A percentile compares a stretch with the other conserved stretches of the same genome.
phyloP scores from a whole-genome alignment of 1,284 basidiomycete genomes.

The Kwoniella shivajii region DNA sequence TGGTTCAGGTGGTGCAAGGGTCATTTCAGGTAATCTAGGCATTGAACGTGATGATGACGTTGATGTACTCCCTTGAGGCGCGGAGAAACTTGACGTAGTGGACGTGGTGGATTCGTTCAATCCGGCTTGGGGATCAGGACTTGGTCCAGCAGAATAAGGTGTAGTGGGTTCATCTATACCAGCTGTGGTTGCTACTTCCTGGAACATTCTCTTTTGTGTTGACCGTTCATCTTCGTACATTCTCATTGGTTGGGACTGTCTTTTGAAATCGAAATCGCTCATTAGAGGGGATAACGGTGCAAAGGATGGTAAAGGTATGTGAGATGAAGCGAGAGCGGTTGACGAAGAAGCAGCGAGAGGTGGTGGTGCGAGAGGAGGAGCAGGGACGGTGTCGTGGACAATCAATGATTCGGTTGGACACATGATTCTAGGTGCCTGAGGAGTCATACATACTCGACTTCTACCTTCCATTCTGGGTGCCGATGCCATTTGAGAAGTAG shows the following conservation, averaged over 20 bases:
- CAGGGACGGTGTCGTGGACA: slow-evolving; percentile 4
- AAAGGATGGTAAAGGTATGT: slow-evolving; percentile 34
- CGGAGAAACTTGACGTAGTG: slow-evolving; percentile 25
- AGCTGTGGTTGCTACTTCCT: slow-evolving; percentile 44
- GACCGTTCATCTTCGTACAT: slow-evolving; percentile 32
- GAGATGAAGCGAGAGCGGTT: background rate
- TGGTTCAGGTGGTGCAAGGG: slow-evolving; percentile 30
- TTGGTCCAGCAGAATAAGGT: slow-evolving; percentile 25
- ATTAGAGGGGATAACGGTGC: slow-evolving; percentile 43
- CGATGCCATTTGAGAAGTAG: slow-evolving; percentile 2
- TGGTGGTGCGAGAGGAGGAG: slow-evolving; percentile 7
- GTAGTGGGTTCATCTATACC: slow-evolving; percentile 42
- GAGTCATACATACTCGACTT: slow-evolving; percentile 21
- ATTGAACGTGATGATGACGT: background rate
- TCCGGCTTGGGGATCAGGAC: background rate
- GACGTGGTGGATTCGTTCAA: slow-evolving; percentile 15
- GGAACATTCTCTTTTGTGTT: slow-evolving; percentile 41
- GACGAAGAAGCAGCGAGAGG: slow-evolving; percentile 3
- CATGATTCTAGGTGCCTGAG: slow-evolving; percentile 11
- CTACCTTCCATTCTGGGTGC: slow-evolving; percentile 3
- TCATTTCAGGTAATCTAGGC: slow-evolving; percentile 20
- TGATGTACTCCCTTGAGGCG: slow-evolving; percentile 5
- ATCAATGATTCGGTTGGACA: slow-evolving; percentile 6
- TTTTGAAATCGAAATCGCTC: slow-evolving; percentile 25
- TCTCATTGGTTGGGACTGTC: slow-evolving; percentile 26